These are phyloP conservation scores for Malus hybrid DNA, from an alignment of 331 rosid genomes.

Conservation along the genomic window DNA sequence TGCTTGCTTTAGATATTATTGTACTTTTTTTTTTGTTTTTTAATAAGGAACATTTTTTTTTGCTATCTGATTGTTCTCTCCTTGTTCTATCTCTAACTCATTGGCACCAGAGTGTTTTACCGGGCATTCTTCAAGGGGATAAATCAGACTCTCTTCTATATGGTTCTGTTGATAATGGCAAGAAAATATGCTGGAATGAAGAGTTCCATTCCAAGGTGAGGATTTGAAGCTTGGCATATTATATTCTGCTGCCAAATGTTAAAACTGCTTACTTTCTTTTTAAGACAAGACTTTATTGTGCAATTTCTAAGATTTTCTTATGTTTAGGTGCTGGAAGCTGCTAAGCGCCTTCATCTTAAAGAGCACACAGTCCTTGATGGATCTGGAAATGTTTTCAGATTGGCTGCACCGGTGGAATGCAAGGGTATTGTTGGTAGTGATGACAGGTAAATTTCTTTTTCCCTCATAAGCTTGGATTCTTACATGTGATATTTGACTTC, in stretches of 20 bases:
- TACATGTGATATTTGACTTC: background rate
- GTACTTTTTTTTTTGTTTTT: too few species aligned
- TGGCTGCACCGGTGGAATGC: conserved; percentile 99
- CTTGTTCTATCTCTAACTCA: background rate
- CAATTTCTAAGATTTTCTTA: conserved; percentile 14
- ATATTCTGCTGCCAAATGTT: conserved; percentile 7
- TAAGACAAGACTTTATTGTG: background rate
- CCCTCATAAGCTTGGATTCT: background rate
- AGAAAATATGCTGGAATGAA: conserved; percentile 96
- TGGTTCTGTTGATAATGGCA: conserved; percentile 98
- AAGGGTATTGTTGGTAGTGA: conserved; percentile 99
- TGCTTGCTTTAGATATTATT: background rate
- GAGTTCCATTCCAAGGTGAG: conserved; percentile 94
- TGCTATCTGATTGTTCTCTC: background rate
- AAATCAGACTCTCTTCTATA: conserved; percentile 93
- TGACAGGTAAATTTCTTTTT: conserved; percentile 57
- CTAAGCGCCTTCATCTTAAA: conserved; percentile 86
- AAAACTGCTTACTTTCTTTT: background rate
- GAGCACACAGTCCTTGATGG: conserved; percentile 88
- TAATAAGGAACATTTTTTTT: background rate
- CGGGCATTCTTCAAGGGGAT: conserved; percentile 99
- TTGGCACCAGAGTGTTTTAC: conserved; percentile 76
- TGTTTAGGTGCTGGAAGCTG: conserved; percentile 82
- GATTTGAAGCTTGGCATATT: conserved; percentile 4
- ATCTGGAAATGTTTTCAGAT: conserved; percentile 76